Conservation (phyloP, 2,329 filamentous ascomycete species). For the Trichoderma simmonsii region DNA sequence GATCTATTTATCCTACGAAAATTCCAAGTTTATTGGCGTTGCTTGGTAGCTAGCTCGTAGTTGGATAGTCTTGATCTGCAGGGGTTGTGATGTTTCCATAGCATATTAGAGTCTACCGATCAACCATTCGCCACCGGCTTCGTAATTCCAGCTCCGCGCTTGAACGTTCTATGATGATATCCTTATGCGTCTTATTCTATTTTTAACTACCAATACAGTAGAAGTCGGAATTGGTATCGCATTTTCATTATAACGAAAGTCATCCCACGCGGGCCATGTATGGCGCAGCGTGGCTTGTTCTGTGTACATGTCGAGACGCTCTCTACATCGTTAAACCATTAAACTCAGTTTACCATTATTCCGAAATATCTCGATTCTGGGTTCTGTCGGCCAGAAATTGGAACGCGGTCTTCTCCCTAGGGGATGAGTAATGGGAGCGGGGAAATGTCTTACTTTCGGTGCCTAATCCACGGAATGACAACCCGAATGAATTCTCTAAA, state of each 20-base stretch:
- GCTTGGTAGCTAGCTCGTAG: neutral
- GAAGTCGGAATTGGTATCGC: neutral
- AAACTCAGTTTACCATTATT: neutral
- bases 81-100: neutral
- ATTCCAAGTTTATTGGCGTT: neutral
- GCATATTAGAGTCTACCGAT: neutral
- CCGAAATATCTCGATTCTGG: neutral
- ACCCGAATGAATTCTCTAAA: neutral
- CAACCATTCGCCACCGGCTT: neutral
- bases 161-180: neutral
- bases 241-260: neutral
- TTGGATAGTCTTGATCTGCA: neutral
- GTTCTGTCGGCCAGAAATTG: neutral
- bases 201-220: neutral
- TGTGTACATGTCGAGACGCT: neutral
- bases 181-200: neutral
- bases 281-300: neutral
- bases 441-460: neutral
- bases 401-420: neutral
- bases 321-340: neutral
- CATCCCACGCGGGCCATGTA: neutral
- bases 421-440: neutral
- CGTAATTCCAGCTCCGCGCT: neutral
- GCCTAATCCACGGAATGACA: neutral
- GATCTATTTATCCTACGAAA: neutral